Base-by-base conservation (phyloP, 2,329 filamentous ascomycete genomes). In the Uncinocarpus reesii region DNA sequence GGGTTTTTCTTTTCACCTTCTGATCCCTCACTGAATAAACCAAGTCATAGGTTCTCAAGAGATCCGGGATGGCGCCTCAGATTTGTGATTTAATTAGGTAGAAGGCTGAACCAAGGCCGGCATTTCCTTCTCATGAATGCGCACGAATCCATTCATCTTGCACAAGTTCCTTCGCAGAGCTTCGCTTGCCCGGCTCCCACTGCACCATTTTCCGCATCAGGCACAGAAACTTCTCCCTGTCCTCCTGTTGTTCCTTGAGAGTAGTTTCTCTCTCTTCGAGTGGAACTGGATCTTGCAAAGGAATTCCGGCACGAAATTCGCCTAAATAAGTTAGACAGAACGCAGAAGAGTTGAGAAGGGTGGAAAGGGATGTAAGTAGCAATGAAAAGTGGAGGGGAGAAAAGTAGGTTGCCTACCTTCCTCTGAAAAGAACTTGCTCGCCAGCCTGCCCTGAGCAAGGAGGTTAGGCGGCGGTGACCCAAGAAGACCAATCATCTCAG, bases 401-500 rank as follows among this genome's bases (percentile, higher is more conserved):
- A 32, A 43, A 45, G 50, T 49, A 34, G 18, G 26, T 44, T 31
- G 43, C 49, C 50, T 60, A 65, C 67, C 67, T 48, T 62, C 42
- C 3, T 62, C 52, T 0, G 64, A 61, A 43, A 71, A 73, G 56
- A 70, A 73, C 40, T 66, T 68, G 2, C 53, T 31, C 1, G 47
- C 66, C 6, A 55, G 47, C 4, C 57, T 54, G 1, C 65, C 67
- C 8, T 42, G 57, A 0, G 54, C 47, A 56, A 71, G 58, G 3
- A 73, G 57, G 2, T 51, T 54, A 1, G 54, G 46, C 1, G 71
- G 68, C 1, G 71, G 71, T 1, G 60, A 62, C 0, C 72, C 72
- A 35, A 76, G 66, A 2, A 76, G 56, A 4, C 53, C 60, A 11
- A 72, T 66, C 1, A 76, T 73, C 49, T 76, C 70, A 1, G 71